Conservation (phyloP, 176 grass and related monocot species). For the Carex scoparia region DNA sequence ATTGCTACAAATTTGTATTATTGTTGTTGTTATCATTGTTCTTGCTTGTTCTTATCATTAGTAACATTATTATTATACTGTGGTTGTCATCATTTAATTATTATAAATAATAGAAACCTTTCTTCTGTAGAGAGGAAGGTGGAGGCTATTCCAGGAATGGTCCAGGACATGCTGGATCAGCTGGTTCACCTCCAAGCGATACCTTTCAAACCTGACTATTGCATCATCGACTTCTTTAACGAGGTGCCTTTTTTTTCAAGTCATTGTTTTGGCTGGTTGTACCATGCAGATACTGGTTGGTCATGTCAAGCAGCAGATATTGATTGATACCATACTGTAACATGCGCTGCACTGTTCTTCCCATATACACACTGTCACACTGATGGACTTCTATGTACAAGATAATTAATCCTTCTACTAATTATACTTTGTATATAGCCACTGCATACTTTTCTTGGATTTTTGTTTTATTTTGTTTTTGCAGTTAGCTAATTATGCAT, state of each 20-base stretch:
- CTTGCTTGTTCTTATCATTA: not conserved
- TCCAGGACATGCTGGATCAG: slow-evolving; percentile 66
- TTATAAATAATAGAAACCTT: not conserved
- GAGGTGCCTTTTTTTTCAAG: slow-evolving; percentile 41
- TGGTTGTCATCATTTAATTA: not conserved
- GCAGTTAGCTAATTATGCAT: not conserved
- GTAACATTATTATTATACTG: not conserved
- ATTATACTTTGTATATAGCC: not conserved
- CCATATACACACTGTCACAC: not conserved
- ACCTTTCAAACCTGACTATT: slow-evolving; percentile 84
- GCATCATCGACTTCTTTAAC: slow-evolving; percentile 72
- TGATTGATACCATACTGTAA: not conserved
- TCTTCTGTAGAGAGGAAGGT: slow-evolving; percentile 56
- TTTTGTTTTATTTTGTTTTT: not conserved
- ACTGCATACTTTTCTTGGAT: not conserved
- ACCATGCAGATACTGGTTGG: not conserved
- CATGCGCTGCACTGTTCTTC: not conserved
- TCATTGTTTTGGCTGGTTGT: not conserved
- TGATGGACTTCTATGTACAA: not conserved
- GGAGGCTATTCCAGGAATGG: slow-evolving; percentile 55
- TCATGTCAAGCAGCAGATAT: not conserved
- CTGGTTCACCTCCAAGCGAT: slow-evolving; percentile 55
- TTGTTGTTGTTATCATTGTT: not conserved
- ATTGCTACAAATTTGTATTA: not conserved
- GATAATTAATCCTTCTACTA: not conserved